Evolutionary conservation across 208 protist species (phyloP), one percentile per base, ranked within the genome.

Genomic region (Borovskyia barvae): DNA sequence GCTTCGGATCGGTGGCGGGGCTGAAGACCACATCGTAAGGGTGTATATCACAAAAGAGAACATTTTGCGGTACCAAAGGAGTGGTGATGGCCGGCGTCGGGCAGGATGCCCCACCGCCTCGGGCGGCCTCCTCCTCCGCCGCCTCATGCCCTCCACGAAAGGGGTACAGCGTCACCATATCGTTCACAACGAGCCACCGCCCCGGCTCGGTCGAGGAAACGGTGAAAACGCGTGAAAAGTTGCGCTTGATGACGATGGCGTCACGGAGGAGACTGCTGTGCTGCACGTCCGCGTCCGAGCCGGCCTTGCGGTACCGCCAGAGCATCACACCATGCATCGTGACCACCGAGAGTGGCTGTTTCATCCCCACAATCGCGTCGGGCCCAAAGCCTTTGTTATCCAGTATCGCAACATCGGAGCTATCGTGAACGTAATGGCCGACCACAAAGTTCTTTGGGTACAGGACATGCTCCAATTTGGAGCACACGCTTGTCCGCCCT

Each of bases 291-390:
- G 56, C 45, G 33, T 47, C 65, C 25, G 65, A 62, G 1, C 71
- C 68, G 36, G 58, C 20, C 26, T 61, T 70, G 29, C 67, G 66
- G 68, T 85, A 80, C 29, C 66, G 75, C 88, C 88, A 95, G 3
- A 72, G 32, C 77, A 95, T 87, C 24, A 88, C 69, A 5, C 89
- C 89, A 50, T 95, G 89, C 24, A 95, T 32, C 11, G 85, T 95
- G 20, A 92, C 75, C 0, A 92, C 56, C 5, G 79, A 80, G 17
- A 93, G 56, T 0, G 82, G 80, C 37, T 72, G 59, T 66, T 84
- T 86, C 80, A 93, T 82, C 4, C 45, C 55, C 20, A 74, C 71
- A 4, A 67, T 30, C 15, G 78, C 67, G 25, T 61, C 63, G 0
- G 69, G 74, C 14, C 66, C 76, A 2, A 74, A 73, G 2, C 78